Evolutionary conservation across 1,284 basidiomycete genomes (phyloP).

Genomic region (Tranzscheliella williamsii): DNA sequence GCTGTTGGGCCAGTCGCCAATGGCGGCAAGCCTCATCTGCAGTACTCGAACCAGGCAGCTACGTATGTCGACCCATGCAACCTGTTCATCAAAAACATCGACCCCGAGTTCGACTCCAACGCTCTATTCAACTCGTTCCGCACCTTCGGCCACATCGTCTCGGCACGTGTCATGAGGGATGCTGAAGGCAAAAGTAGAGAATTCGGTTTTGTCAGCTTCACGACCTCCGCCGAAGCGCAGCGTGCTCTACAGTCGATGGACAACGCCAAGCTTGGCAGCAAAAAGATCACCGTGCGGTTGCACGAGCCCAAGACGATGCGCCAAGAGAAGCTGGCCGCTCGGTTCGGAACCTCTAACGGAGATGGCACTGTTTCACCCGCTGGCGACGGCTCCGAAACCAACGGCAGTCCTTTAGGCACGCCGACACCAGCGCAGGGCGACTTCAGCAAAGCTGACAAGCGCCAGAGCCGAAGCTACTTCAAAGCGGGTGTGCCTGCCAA

Average conservation of each 20-base stretch:
- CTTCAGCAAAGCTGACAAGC: constrained; percentile 21
- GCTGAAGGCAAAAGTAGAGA: constrained; percentile 80
- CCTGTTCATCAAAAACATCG: constrained; percentile 57
- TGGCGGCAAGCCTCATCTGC: constrained; percentile 23
- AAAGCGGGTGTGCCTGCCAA: constrained; percentile 38
- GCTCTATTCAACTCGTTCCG: constrained; percentile 47
- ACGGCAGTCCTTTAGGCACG: constrained; percentile 1
- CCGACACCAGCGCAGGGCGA: no score
- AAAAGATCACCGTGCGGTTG: constrained; percentile 79
- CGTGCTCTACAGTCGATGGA: constrained; percentile 75
- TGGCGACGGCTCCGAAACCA: constrained; percentile 3
- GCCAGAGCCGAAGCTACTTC: constrained; percentile 45
- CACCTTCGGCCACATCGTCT: constrained; percentile 62
- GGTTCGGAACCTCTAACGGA: constrained; percentile 64
- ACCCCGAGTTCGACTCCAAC: constrained; percentile 35
- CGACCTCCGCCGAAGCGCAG: constrained; percentile 65
- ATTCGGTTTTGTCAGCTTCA: constrained; percentile 90
- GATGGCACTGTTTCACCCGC: neutral
- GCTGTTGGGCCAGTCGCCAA: constrained; percentile 4
- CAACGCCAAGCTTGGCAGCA: constrained; percentile 62
- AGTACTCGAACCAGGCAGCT: constrained; percentile 43
- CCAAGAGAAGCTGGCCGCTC: constrained; percentile 80
- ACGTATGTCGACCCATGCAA: constrained; percentile 56
- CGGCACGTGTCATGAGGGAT: constrained; percentile 91
- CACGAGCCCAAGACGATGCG: constrained; percentile 87